phyloP scores from a whole-genome alignment of 2,329 filamentous ascomycete species.

The Cercospora citrullina region DNA sequence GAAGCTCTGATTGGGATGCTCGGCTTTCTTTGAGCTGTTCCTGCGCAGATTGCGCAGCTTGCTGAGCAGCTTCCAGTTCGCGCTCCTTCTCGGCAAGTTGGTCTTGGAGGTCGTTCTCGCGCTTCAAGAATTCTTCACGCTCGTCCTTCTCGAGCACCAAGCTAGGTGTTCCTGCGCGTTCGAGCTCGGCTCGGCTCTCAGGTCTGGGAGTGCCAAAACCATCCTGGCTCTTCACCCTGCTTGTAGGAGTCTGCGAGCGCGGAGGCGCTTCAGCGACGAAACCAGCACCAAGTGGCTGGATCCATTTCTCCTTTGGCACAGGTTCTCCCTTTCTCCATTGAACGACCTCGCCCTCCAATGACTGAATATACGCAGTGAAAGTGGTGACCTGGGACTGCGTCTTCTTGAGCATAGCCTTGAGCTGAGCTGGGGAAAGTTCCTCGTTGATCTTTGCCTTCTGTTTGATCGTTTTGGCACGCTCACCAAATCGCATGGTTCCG shows the following conservation, averaged over 20 bases:
- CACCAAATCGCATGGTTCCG: constrained; percentile 89
- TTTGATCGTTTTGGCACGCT: constrained; percentile 97
- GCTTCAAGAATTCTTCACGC: constrained; percentile 88
- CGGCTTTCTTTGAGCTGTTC: constrained; percentile 84
- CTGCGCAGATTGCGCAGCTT: constrained; percentile 76
- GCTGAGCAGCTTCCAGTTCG: constrained; percentile 74
- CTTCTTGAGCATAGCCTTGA: constrained; percentile 91
- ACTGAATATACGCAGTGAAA: constrained; percentile 83
- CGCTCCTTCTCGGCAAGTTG: constrained; percentile 92
- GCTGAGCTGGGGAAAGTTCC: constrained; percentile 90
- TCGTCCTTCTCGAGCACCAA: constrained; percentile 93
- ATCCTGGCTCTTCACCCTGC: constrained; percentile 50
- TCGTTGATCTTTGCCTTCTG: constrained; percentile 99
- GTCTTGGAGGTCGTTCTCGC: constrained; percentile 96
- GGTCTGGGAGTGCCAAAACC: constrained; percentile 55
- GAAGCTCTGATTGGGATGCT: constrained; percentile 77
- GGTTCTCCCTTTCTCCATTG: constrained; percentile 84
- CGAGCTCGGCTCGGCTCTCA: constrained; percentile 66
- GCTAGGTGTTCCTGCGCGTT: constrained; percentile 83
- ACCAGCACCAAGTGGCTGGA: constrained; percentile 59
- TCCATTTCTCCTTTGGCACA: constrained; percentile 89
- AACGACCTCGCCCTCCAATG: constrained; percentile 79
- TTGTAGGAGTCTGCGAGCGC: constrained; percentile 62
- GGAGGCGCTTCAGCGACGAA: constrained; percentile 48
- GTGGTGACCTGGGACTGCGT: constrained; percentile 85